A percentile compares a stretch with the other conserved stretches of the same genome.
Conservation (phyloP, 2,329 filamentous ascomycete genomes). For the Venturiaceae sp. region DNA sequence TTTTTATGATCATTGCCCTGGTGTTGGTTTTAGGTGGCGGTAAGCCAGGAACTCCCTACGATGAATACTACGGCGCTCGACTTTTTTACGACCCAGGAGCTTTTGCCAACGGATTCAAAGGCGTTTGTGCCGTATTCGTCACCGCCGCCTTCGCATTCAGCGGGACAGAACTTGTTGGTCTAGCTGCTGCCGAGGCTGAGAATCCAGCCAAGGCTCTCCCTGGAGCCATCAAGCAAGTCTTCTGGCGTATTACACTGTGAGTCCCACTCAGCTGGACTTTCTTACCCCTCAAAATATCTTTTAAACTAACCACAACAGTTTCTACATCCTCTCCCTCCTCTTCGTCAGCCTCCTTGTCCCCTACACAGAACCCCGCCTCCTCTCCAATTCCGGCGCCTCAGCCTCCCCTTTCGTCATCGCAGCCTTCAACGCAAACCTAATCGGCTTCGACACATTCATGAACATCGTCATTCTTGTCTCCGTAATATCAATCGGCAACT, state of each 20-base stretch:
- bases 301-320: neutral
- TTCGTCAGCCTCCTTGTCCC: constrained; percentile 10
- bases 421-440: constrained; percentile 8
- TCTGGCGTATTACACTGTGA: constrained; percentile 11
- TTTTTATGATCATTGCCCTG: constrained; percentile 23
- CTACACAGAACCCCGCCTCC: constrained; percentile 6
- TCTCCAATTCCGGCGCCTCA: constrained; percentile 2
- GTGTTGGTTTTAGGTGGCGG: constrained; percentile 10
- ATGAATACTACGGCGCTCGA: constrained; percentile 8
- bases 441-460: constrained; percentile 10
- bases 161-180: constrained; percentile 57
- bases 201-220: constrained; percentile 34
- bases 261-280: too few relatives aligned
- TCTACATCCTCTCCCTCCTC: constrained; percentile 9
- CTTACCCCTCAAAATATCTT: too few relatives aligned
- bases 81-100: constrained; percentile 44
- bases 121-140: constrained; percentile 69
- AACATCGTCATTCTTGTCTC: constrained; percentile 11
- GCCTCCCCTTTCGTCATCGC: constrained; percentile 11
- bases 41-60: constrained; percentile 10
- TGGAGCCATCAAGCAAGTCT: constrained; percentile 11
- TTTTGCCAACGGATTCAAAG: constrained; percentile 68
- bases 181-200: constrained; percentile 48
- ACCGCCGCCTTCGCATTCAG: constrained; percentile 62
- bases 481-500: constrained; percentile 10